Conservation (phyloP, 352 stramenopile genomes). For the Phytophthora citrophthora region DNA sequence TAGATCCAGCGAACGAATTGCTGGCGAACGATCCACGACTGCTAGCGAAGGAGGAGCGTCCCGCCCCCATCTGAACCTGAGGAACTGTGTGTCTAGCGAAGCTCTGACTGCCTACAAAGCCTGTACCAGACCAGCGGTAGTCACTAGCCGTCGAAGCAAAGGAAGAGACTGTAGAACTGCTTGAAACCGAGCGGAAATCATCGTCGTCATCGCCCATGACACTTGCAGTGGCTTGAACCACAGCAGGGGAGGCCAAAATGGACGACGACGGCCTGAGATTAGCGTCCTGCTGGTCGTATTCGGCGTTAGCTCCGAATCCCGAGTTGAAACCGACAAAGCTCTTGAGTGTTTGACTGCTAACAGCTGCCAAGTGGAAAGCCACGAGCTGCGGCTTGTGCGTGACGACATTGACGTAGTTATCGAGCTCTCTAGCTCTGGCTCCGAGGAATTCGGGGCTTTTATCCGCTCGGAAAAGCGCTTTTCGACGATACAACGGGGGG, state of each 20-base stretch:
- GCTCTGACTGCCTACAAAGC: constrained; percentile 72
- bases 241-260: constrained; percentile 56
- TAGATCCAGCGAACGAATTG: constrained; percentile 20
- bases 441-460: constrained; percentile 75
- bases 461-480: constrained; percentile 70
- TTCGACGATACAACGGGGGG: constrained; percentile 72
- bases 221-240: constrained; percentile 57
- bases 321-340: constrained; percentile 77
- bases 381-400: constrained; percentile 67
- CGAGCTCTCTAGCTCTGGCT: constrained; percentile 64
- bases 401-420: constrained; percentile 79
- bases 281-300: constrained; percentile 69
- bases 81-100: constrained; percentile 54
- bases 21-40: constrained; percentile 43
- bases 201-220: constrained; percentile 83
- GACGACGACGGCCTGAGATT: constrained; percentile 68
- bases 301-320: constrained; percentile 76
- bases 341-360: constrained; percentile 83
- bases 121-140: constrained; percentile 85
- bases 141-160: constrained; percentile 54
- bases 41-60: constrained; percentile 22
- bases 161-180: constrained; percentile 66
- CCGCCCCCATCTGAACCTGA: constrained; percentile 11
- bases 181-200: constrained; percentile 81
- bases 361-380: constrained; percentile 74